Evolutionary conservation across 225 moss, liverwort and hornwort species (phyloP).

Genomic region (Asterella californica): DNA sequence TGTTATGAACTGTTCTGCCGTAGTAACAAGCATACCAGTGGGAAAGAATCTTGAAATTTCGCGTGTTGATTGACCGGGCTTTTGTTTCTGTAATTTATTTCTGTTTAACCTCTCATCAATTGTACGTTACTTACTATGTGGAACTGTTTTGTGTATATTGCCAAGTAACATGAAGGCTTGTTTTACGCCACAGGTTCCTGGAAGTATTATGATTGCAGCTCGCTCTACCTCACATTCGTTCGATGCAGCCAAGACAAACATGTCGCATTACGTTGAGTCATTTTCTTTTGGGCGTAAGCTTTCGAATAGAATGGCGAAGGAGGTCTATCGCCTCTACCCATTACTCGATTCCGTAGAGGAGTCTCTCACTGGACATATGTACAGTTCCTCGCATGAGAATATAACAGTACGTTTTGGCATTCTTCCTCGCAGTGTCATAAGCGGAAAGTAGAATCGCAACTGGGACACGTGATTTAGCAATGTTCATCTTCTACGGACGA

Average conservation of each 20-base stretch:
- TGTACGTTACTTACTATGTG: neutral
- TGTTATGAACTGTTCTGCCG: too few relatives aligned
- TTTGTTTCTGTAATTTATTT: neutral
- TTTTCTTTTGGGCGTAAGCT: slow-evolving; percentile 71
- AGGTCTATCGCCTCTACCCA: slow-evolving; percentile 62
- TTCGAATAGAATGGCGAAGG: slow-evolving; percentile 54
- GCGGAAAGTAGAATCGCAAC: neutral
- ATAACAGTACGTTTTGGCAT: slow-evolving; percentile 52
- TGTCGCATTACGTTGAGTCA: slow-evolving; percentile 67
- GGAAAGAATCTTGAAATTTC: neutral
- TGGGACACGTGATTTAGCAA: neutral
- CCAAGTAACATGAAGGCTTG: neutral
- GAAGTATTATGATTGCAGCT: slow-evolving; percentile 72
- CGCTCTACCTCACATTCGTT: slow-evolving; percentile 78
- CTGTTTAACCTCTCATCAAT: neutral
- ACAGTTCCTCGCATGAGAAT: slow-evolving; percentile 61
- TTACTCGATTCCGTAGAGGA: slow-evolving; percentile 55
- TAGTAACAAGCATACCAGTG: neutral
- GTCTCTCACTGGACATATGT: slow-evolving; percentile 59
- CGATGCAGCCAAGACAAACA: slow-evolving; percentile 67
- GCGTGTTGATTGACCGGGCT: neutral
- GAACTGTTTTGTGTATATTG: neutral
- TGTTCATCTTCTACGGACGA: neutral
- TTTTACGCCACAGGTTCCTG: slow-evolving; percentile 56
- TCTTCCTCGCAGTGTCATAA: neutral